A percentile compares a stretch with the other conserved stretches of the same genome.
phyloP scores from a whole-genome alignment of 2,329 filamentous ascomycete genomes.

The Cladosporium halotolerans region DNA sequence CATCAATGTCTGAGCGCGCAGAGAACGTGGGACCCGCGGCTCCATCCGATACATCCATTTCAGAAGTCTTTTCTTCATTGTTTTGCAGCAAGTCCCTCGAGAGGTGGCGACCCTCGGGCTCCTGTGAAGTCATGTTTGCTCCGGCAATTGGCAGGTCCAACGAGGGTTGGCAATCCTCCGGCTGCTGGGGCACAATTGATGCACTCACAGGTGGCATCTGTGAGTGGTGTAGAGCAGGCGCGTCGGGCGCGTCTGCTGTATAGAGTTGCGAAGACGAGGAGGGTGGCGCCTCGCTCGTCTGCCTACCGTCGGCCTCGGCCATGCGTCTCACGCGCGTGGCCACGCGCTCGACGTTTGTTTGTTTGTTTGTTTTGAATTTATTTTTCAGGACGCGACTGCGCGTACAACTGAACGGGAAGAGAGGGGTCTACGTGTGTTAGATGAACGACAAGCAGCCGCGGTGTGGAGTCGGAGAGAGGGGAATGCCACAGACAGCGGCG shows the following conservation, averaged over 20 bases:
- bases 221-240: no score
- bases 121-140: no score
- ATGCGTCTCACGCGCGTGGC: neutral
- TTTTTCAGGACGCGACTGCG: neutral
- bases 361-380: no score
- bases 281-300: slow-evolving; percentile 14
- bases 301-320: slow-evolving; percentile 11
- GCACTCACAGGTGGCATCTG: no score
- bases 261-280: slow-evolving; percentile 17
- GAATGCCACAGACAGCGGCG: neutral
- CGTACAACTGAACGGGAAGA: neutral
- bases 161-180: neutral
- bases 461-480: neutral
- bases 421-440: neutral
- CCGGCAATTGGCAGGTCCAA: neutral
- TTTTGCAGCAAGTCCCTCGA: neutral
- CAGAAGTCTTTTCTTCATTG: slow-evolving; percentile 11
- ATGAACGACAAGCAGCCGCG: neutral
- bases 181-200: neutral
- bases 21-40: slow-evolving; percentile 18
- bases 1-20: slow-evolving; percentile 12
- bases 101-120: no score
- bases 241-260: slow-evolving; percentile 1
- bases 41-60: slow-evolving; percentile 25
- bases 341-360: neutral